phyloP scores from a whole-genome alignment of 2,329 filamentous ascomycete genomes.

The Fusarium tuaranense region DNA sequence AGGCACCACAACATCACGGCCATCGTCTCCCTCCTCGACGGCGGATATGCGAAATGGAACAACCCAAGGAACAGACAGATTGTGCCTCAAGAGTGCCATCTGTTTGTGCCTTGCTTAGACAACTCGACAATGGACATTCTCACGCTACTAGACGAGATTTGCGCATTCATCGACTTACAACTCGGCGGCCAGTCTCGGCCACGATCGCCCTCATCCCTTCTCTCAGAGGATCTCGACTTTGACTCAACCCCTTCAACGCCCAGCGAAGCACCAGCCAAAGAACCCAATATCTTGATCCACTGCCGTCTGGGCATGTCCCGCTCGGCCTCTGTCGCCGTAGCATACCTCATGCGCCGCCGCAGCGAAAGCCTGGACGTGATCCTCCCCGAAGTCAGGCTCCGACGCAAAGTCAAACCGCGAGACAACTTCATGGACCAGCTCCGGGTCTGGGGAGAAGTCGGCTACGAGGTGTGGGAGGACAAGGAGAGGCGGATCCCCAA shows the following conservation, averaged over 20 bases:
- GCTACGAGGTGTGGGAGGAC: conserved; percentile 47
- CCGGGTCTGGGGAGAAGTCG: conserved; percentile 47
- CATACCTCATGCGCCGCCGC: conserved; percentile 49
- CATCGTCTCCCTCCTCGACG: conserved; percentile 40
- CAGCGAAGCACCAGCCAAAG: conserved; percentile 7
- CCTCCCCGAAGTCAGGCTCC: conserved; percentile 35
- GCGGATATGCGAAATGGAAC: conserved; percentile 32
- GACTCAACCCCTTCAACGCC: conserved; percentile 13
- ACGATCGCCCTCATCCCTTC: not conserved
- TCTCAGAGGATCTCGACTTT: conserved; percentile 5
- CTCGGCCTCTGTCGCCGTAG: conserved; percentile 46
- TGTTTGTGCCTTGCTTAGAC: conserved; percentile 42
- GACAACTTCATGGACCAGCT: conserved; percentile 49
- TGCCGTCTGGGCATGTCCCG: conserved; percentile 51
- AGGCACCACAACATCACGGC: conserved; percentile 39
- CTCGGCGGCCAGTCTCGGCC: conserved; percentile 4
- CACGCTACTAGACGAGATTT: conserved; percentile 35
- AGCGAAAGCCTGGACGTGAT: conserved; percentile 22
- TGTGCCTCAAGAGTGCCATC: conserved; percentile 34
- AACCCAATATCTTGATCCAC: conserved; percentile 45
- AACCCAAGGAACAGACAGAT: conserved; percentile 35
- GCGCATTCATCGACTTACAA: conserved; percentile 43
- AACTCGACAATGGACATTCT: conserved; percentile 42
- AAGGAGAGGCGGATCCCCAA: conserved; percentile 42
- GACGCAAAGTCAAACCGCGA: conserved; percentile 43